Percentiles rank a stretch among this genome's conserved stretches.
Evolutionary conservation across 1,139 yeast genomes (phyloP).

Genomic region (Blastobotrys arbuscula): DNA sequence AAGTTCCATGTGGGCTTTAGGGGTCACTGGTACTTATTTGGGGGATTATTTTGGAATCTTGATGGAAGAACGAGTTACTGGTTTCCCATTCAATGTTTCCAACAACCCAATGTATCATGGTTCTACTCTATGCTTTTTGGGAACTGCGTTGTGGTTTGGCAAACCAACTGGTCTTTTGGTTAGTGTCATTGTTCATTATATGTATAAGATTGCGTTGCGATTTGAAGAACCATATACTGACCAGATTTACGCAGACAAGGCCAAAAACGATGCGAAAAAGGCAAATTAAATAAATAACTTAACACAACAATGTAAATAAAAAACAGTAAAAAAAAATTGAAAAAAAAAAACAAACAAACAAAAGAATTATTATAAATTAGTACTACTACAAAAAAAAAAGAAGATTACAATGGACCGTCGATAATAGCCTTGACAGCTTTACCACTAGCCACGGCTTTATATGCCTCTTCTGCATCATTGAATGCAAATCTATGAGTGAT

Average conservation of each 20-base stretch:
- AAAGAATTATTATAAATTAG: neutral
- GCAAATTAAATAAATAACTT: conserved; percentile 16
- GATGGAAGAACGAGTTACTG: conserved; percentile 85
- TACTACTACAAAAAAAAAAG: neutral
- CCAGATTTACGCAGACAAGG: conserved; percentile 69
- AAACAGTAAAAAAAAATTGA: too few species aligned
- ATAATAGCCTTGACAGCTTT: conserved; percentile 57
- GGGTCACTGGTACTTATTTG: conserved; percentile 91
- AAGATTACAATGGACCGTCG: conserved; percentile 37
- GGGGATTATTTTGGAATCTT: conserved; percentile 97
- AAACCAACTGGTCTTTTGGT: conserved; percentile 84
- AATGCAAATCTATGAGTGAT: conserved; percentile 74
- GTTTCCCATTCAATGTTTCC: conserved; percentile 85
- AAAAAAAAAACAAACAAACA: too few species aligned
- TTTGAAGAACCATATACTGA: conserved; percentile 98
- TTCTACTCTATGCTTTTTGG: conserved; percentile 80
- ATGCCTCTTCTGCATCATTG: conserved; percentile 73
- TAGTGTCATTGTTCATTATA: conserved; percentile 63
- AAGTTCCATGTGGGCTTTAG: conserved; percentile 87
- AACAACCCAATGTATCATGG: conserved; percentile 98
- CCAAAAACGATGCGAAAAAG: conserved; percentile 48
- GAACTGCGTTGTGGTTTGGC: conserved; percentile 81
- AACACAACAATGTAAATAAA: too few species aligned
- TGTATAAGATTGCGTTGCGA: conserved; percentile 76
- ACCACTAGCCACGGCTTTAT: conserved; percentile 54